Evolutionary conservation across 805 yeast genomes (phyloP), one percentile per base, ranked within the genome.

Genomic region (Lipomyces japonicus): DNA sequence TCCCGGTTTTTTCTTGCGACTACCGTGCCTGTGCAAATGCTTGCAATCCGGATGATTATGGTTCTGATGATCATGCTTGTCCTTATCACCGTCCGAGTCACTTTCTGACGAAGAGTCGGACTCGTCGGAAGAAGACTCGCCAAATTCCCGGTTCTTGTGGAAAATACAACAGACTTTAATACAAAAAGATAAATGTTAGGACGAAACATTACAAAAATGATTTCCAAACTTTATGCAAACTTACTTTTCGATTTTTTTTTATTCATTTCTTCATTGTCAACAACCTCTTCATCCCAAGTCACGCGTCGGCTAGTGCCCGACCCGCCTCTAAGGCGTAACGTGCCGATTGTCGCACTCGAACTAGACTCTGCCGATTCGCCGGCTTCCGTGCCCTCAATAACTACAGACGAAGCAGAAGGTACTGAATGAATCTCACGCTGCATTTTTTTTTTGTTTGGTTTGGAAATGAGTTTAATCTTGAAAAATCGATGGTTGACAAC

Each of bases 231-330:
- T 14, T 9, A 9, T 4, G 42, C 2, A 30, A 6, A 64, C 73
- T 44, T 55, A 71, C 75, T 84, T 67, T 91, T 91, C 10, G 95
- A 79, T 65, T 88, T 89, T 71, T 93, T 93, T 71, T 80, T 86
- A 63, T 84, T 78, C 85, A 93, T 73, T 63, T 85, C 69, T 68
- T 91, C 98, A 65, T 91, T 91, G 66, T 91, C 97, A 3, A 93
- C 75, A 2, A 87, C 90, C 40, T 82, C 95, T 32, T 84, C 86
- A 5, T 82, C 74, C 96, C 97, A 91, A 45, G 80, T 74, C 0
- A 91, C 96, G 36, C 77, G 74, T 12, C 60, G 46, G 24, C 44
- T 41, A 2, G 48, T 30, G 9, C 51, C 39, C 16, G 41, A 49
- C 9, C 60, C 57, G 28, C 60, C 58, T 5, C 60, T 46, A 7